Evolutionary conservation across 371 early-diverging fungal species (phyloP).

Genomic region (Blastocladiella emersonii): DNA sequence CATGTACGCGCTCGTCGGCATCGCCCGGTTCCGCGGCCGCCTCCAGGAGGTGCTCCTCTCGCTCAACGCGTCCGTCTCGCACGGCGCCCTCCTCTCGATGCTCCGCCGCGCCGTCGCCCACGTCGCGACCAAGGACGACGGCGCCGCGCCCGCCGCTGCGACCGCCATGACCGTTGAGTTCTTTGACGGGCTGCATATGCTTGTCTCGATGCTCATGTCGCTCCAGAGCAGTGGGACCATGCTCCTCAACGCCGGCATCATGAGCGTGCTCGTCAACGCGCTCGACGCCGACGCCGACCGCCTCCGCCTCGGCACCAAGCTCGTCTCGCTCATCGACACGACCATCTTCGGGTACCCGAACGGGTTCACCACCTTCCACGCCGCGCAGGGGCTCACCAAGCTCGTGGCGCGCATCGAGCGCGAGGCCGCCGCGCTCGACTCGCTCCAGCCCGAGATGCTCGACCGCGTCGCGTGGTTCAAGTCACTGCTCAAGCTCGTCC

Average conservation of each 20-base stretch:
- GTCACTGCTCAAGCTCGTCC: constrained; percentile 74
- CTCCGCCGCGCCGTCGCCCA: background rate
- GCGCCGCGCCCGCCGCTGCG: background rate
- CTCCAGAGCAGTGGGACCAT: constrained; percentile 74
- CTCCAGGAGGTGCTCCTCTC: constrained; percentile 69
- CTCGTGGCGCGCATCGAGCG: constrained; percentile 53
- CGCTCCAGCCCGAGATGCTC: background rate
- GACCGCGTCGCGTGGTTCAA: constrained; percentile 29
- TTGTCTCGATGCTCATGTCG: constrained; percentile 57
- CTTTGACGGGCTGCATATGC: constrained; percentile 65
- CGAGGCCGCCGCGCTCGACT: constrained; percentile 37
- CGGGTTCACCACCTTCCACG: constrained; percentile 65
- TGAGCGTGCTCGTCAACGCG: constrained; percentile 53
- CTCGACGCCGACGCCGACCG: constrained; percentile 30
- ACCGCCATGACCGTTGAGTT: constrained; percentile 43
- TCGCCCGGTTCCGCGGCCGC: constrained; percentile 58
- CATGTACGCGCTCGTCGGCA: constrained; percentile 63
- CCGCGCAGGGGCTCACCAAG: constrained; percentile 61
- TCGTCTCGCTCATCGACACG: constrained; percentile 60
- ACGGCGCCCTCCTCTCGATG: constrained; percentile 59
- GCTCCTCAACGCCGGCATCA: constrained; percentile 79
- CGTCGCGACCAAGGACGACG: background rate
- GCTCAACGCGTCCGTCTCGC: constrained; percentile 82
- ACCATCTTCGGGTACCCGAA: constrained; percentile 58
- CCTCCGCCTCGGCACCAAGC: constrained; percentile 50